Conservation (phyloP, 108 stramenopile genomes). For the Nitzschia inconspicua region DNA sequence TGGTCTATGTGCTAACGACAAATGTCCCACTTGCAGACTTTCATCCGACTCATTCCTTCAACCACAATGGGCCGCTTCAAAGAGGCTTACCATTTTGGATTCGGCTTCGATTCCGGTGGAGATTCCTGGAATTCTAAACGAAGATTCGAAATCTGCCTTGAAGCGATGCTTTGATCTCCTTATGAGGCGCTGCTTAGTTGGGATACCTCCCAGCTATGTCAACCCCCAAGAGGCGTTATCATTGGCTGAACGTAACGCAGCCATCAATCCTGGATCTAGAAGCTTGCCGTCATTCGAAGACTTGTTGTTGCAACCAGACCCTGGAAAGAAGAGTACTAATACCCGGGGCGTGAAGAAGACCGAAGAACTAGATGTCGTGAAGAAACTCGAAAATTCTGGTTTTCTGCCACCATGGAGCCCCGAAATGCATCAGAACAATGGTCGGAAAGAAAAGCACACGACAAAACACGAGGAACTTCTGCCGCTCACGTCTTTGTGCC, state of each 20-base stretch:
- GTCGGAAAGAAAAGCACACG: background rate
- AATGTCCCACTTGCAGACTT: slow-evolving; percentile 11
- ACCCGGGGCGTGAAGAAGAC: slow-evolving; percentile 14
- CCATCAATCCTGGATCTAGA: background rate
- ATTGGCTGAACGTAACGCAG: slow-evolving; percentile 15
- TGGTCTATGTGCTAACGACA: background rate
- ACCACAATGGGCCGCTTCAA: slow-evolving; percentile 14
- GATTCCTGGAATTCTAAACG: background rate
- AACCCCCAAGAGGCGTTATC: slow-evolving; percentile 21
- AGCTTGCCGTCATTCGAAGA: slow-evolving; percentile 27
- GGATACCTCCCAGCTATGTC: slow-evolving; percentile 20
- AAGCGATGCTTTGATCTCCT: slow-evolving; percentile 35
- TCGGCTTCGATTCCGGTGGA: background rate
- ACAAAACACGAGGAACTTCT: slow-evolving; percentile 14
- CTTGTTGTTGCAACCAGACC: slow-evolving; percentile 4
- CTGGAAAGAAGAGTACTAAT: background rate
- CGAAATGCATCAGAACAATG: background rate
- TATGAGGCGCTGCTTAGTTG: slow-evolving; percentile 36
- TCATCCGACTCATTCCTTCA: slow-evolving; percentile 17
- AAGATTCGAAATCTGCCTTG: slow-evolving; percentile 1
- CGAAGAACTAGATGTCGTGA: background rate
- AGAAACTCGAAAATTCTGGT: slow-evolving; percentile 1
- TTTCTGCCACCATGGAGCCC: slow-evolving; percentile 37
- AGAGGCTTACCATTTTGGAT: background rate
- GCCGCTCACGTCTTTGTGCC: slow-evolving; percentile 33